Conservation (phyloP, 805 yeast species). For the Candida chilensis region DNA sequence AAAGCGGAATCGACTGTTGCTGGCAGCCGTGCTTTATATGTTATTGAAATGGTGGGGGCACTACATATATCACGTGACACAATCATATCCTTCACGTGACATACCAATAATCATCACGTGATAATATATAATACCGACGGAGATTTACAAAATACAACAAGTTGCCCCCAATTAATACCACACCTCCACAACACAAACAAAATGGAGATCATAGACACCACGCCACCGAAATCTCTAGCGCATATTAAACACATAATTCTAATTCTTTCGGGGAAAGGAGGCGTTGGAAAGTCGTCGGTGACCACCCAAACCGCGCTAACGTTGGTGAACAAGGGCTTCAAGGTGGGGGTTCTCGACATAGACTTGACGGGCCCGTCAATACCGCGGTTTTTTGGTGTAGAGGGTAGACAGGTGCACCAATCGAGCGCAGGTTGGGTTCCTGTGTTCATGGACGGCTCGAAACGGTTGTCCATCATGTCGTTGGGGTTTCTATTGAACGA, state of each 20-base stretch:
- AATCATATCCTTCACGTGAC: too few relatives aligned
- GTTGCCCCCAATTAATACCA: too few relatives aligned
- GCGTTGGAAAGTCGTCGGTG: constrained; percentile 95
- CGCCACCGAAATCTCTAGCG: too few relatives aligned
- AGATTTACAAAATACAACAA: too few relatives aligned
- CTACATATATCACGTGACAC: too few relatives aligned
- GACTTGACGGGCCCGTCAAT: constrained; percentile 95
- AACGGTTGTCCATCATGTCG: constrained; percentile 65
- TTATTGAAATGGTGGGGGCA: too few relatives aligned
- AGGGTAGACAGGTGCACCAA: constrained; percentile 71
- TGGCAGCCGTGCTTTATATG: too few relatives aligned
- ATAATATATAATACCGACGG: too few relatives aligned
- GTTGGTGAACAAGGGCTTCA: constrained; percentile 57
- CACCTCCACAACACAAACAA: too few relatives aligned
- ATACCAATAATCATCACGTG: too few relatives aligned
- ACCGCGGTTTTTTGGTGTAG: constrained; percentile 95
- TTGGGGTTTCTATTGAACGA: constrained; percentile 80
- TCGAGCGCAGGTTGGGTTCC: constrained; percentile 89
- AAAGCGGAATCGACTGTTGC: too few relatives aligned
- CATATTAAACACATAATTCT: constrained; percentile 75
- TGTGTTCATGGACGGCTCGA: constrained; percentile 32
- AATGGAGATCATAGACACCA: too few relatives aligned
- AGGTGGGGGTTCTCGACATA: constrained; percentile 92
- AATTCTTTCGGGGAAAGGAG: constrained; percentile 91
- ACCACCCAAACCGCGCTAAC: constrained; percentile 92